A percentile compares a stretch with the other conserved stretches of the same genome.
Conservation (phyloP, 2,329 filamentous ascomycete species). For the Westerdykella ornata region DNA sequence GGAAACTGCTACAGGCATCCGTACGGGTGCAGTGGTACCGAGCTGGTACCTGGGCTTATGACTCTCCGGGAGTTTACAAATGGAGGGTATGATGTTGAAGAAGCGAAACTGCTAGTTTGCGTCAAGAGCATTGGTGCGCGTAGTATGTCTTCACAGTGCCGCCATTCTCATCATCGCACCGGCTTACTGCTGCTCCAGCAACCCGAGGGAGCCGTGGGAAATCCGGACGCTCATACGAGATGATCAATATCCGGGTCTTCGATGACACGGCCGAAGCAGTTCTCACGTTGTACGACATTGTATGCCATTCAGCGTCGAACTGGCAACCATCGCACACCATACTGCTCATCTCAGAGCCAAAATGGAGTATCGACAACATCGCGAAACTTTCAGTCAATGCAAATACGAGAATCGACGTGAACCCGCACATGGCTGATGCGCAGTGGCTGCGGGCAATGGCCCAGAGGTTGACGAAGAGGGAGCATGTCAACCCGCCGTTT, state of each 20-base stretch:
- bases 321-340: slow-evolving; percentile 48
- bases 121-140: slow-evolving; percentile 52
- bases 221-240: slow-evolving; percentile 40
- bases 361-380: slow-evolving; percentile 34
- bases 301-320: slow-evolving; percentile 39
- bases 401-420: slow-evolving; percentile 49
- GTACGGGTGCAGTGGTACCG: slow-evolving; percentile 37
- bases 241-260: slow-evolving; percentile 49
- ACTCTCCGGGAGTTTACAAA: slow-evolving; percentile 51
- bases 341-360: slow-evolving; percentile 46
- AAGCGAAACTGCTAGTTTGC: slow-evolving; percentile 50
- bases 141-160: slow-evolving; percentile 39
- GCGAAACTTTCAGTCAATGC: slow-evolving; percentile 34
- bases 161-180: neutral
- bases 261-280: slow-evolving; percentile 52
- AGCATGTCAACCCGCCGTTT: slow-evolving; percentile 48
- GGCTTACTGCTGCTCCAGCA: neutral
- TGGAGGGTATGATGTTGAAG: slow-evolving; percentile 49
- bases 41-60: slow-evolving; percentile 47
- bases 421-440: slow-evolving; percentile 50
- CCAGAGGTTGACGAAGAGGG: slow-evolving; percentile 43
- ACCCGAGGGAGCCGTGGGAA: slow-evolving; percentile 42
- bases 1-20: slow-evolving; percentile 43
- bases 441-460: slow-evolving; percentile 49
- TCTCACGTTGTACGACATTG: slow-evolving; percentile 52